Evolutionary conservation across 495 filamentous ascomycete species (phyloP), one percentile per base, ranked within the genome.

Genomic region (Patellaria atrata): DNA sequence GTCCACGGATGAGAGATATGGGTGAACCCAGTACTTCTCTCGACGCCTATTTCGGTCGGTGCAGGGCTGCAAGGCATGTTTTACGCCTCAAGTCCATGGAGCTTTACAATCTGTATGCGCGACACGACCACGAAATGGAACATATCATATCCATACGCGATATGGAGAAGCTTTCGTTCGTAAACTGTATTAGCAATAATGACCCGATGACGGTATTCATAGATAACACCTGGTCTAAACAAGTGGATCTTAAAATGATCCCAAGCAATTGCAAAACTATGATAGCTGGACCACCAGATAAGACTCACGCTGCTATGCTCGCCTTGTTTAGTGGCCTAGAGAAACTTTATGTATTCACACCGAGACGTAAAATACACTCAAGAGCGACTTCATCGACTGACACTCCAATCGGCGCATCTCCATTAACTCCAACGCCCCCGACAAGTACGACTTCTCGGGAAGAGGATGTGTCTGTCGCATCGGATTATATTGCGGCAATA

Each of bases 91-190:
- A 56, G 23, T 67, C 63, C 30, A 30, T 75, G 4, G 62, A 60
- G 0, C 45, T 77, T 15, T 60, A 70, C 31, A 75, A 77, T 45
- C 44, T 74, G 18, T 77, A 71, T 43, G 65, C 69, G 4, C 55
- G 57, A n/a, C 60, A 70, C 37, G 12, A 12, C 7, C 4, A 34
- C 12, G 32, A 34, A 23, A n/a, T 11, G 5, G 27, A 42, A 20
- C 57, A 60, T 1, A 59, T 69, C 26, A 50, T 58, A 14, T 13
- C 52, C 2, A 50, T 62, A 0, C 55, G 66, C 25, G 60, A 71
- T 38, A 42, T 73, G 6, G 52, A 68, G 42, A 62, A 68, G n/a
- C 44, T 72, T 18, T 68, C 68, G 0, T 53, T 67, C 22, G 52
- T 77, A 22, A 68, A 62, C 38, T 52, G 54, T 36, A 48, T 55